Evolutionary conservation across 1,284 basidiomycete genomes (phyloP).

Genomic region (Singerocomus inundabilis): DNA sequence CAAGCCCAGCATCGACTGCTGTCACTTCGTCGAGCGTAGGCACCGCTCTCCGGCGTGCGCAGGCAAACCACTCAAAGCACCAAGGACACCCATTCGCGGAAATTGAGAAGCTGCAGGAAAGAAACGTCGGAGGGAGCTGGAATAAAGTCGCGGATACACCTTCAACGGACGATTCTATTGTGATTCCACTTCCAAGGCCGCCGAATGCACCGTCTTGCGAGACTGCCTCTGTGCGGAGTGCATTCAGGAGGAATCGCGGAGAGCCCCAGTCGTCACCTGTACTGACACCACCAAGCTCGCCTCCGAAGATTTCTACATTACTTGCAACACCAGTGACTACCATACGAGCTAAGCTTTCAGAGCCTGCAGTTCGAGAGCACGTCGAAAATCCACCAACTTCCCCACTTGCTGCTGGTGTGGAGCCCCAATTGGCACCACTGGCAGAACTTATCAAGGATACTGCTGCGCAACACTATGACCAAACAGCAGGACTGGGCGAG

Average conservation of each 20-base stretch:
- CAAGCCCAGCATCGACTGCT: constrained; percentile 22
- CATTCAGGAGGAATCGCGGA: constrained; percentile 16
- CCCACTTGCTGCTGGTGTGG: constrained; percentile 8
- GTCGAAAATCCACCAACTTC: constrained; percentile 19
- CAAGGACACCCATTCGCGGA: constrained; percentile 20
- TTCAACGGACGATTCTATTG: constrained; percentile 27
- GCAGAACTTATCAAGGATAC: constrained; percentile 39
- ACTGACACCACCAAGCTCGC: constrained; percentile 13
- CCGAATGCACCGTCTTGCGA: constrained; percentile 11
- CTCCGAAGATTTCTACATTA: neutral
- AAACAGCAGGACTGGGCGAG: constrained; percentile 35
- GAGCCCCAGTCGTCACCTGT: neutral
- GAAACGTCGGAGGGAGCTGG: neutral
- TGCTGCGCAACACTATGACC: constrained; percentile 37
- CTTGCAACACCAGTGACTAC: constrained; percentile 2
- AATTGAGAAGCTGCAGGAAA: constrained; percentile 28
- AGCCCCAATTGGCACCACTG: constrained; percentile 26
- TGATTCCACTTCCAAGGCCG: constrained; percentile 26
- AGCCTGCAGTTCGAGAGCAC: constrained; percentile 25
- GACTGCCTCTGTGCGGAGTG: constrained; percentile 22
- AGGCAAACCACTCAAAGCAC: constrained; percentile 11
- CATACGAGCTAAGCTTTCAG: constrained; percentile 22
- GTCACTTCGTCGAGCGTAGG: constrained; percentile 28
- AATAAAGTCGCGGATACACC: constrained; percentile 20
- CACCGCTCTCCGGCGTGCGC: constrained; percentile 31